Conservation (phyloP, 2,329 filamentous ascomycete species). For the Venturia carpophila region DNA sequence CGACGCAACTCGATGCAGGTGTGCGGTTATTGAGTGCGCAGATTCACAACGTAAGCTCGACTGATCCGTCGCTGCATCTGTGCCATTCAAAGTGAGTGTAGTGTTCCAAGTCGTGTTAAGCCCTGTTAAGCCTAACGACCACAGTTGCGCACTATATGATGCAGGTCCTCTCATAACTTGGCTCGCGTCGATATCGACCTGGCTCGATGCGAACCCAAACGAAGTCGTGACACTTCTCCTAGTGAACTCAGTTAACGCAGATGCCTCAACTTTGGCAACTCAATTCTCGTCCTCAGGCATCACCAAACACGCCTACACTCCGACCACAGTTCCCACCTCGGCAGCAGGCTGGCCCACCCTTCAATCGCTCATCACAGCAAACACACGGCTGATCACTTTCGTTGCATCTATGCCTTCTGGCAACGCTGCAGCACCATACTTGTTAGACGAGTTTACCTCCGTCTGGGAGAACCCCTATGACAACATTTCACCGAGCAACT, state of each 20-base stretch:
- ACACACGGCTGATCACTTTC: constrained; percentile 61
- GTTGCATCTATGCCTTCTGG: constrained; percentile 44
- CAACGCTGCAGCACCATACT: constrained; percentile 42
- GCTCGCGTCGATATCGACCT: constrained; percentile 55
- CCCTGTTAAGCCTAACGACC: background rate
- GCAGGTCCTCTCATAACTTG: constrained; percentile 58
- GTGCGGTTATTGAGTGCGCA: constrained; percentile 65
- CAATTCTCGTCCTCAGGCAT: constrained; percentile 46
- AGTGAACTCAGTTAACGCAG: constrained; percentile 59
- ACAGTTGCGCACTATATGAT: constrained; percentile 55
- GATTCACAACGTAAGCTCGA: constrained; percentile 52
- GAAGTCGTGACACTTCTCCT: constrained; percentile 69
- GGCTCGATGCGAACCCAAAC: constrained; percentile 62
- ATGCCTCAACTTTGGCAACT: constrained; percentile 47
- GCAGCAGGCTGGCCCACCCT: constrained; percentile 64
- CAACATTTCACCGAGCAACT: constrained; percentile 53
- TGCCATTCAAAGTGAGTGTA: constrained; percentile 55
- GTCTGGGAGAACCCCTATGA: constrained; percentile 69
- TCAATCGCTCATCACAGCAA: constrained; percentile 56
- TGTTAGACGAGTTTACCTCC: constrained; percentile 56
- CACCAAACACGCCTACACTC: constrained; percentile 48
- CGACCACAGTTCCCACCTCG: constrained; percentile 28
- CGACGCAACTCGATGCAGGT: constrained; percentile 60
- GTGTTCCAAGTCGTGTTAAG: background rate
- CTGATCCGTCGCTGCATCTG: constrained; percentile 46